Evolutionary conservation across 1,284 basidiomycete genomes (phyloP).

Genomic region (Spongispora temasekensis): DNA sequence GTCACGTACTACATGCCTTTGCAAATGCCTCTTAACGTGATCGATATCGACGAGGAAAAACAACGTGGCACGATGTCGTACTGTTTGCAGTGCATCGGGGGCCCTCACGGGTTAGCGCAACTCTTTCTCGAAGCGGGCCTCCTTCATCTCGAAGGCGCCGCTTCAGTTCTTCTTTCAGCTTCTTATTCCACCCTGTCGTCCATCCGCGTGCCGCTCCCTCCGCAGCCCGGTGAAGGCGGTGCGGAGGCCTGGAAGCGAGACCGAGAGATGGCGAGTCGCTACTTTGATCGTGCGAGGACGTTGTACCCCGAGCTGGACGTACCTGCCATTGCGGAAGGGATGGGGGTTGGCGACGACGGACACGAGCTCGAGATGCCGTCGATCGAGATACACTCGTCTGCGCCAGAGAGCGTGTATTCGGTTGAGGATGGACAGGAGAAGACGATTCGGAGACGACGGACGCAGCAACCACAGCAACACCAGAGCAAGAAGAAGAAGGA

Average conservation of each 20-base stretch:
- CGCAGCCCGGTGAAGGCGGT: conserved; percentile 50
- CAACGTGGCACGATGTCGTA: conserved; percentile 56
- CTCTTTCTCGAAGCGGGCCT: conserved; percentile 76
- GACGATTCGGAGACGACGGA: conserved; percentile 43
- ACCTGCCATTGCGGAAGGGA: conserved; percentile 61
- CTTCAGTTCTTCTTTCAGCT: conserved; percentile 62
- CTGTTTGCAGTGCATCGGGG: conserved; percentile 65
- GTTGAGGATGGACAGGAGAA: conserved; percentile 35
- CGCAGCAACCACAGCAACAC: no score
- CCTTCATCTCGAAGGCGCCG: conserved; percentile 73
- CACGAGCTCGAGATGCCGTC: conserved; percentile 64
- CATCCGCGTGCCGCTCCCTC: conserved; percentile 57
- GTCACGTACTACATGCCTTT: conserved; percentile 69
- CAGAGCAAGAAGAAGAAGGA: no score
- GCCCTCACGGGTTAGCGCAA: conserved; percentile 59
- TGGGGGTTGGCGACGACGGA: conserved; percentile 38
- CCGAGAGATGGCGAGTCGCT: conserved; percentile 62
- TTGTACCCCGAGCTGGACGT: conserved; percentile 65
- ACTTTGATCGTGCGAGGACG: conserved; percentile 65
- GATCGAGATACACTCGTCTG: conserved; percentile 47
- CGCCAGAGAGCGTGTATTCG: conserved; percentile 38
- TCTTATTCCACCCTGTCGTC: conserved; percentile 75
- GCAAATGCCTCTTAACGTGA: conserved; percentile 42
- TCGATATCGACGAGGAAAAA: conserved; percentile 37
- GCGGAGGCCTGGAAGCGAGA: conserved; percentile 71